Evolutionary conservation across 768 basidiomycete genomes (phyloP), one percentile per base, ranked within the genome.

Genomic region (Kwoniella dendrophila): DNA sequence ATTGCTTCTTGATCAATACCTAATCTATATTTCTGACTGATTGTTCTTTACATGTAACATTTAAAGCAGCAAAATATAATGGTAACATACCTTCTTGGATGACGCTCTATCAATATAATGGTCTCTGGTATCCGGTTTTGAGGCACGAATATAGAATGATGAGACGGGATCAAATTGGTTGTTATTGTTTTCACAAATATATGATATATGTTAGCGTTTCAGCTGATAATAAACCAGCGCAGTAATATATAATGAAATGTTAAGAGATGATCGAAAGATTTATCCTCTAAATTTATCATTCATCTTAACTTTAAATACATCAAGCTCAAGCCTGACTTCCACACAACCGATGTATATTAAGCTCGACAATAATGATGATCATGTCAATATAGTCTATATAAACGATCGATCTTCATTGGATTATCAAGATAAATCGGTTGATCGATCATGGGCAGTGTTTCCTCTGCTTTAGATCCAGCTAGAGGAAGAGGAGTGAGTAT

Each of bases 361-460:
- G n/a, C n/a, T n/a, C n/a, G n/a, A n/a, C n/a, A n/a, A n/a, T n/a
- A n/a, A n/a, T n/a, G n/a, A n/a, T n/a, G n/a, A n/a, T n/a, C n/a
- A n/a, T n/a, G n/a, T n/a, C n/a, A n/a, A 48, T 48, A 48, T 48
- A 48, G 45, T 26, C 12, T 7, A 27, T 5, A 48, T 20, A 8
- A 48, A 5, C 20, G 45, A 8, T 24, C 10, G 45, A 48, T 48
- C 45, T 29, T 10, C 20, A 4, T 8, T 4, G 26, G 8, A 27
- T 26, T 10, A 7, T 48, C 18, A 20, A 43, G 6, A 43, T 4
- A 26, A 27, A n/a, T 33, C 20, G 32, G 29, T 32, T 16, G 24
- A 48, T 48, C 49, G 16, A 51, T 51, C 29, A 68, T 73, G 72
- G 69, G 65, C 11, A 36, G 62, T 12, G 69, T 67, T n/a, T 62